These are phyloP conservation scores for Blastobotrys capitulatus DNA, from an alignment of 1,139 yeast species.

Conservation along the genomic window DNA sequence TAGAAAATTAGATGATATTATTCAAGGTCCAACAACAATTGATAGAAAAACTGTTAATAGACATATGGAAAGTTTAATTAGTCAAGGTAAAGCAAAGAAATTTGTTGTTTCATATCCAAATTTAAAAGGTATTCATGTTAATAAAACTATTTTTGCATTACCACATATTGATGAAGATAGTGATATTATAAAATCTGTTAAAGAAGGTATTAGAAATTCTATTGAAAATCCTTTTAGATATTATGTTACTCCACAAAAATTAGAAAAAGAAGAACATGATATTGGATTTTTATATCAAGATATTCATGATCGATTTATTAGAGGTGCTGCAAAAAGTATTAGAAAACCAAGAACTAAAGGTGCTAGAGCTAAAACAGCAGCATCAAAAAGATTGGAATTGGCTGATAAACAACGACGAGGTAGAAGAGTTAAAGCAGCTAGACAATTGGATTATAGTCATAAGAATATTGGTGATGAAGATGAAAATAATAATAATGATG, in stretches of 20 bases:
- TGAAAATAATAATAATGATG: not conserved
- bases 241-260: not conserved
- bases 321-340: conserved; percentile 3
- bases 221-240: not conserved
- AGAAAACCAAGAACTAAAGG: not conserved
- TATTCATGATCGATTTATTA: conserved; percentile 2
- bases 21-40: conserved; percentile 24
- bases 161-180: conserved; percentile 20
- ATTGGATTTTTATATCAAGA: conserved; percentile 5
- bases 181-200: conserved; percentile 21
- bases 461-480: not conserved
- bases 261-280: conserved; percentile 1
- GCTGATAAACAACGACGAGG: conserved; percentile 7
- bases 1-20: conserved; percentile 22
- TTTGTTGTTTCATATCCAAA: conserved; percentile 20
- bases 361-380: not conserved
- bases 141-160: conserved; percentile 20
- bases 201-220: conserved; percentile 4
- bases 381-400: conserved; percentile 2
- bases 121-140: conserved; percentile 16
- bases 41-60: conserved; percentile 33
- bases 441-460: not conserved
- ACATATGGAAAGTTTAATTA: conserved; percentile 24
- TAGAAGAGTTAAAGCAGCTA: not conserved
- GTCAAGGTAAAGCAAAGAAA: conserved; percentile 23